Evolutionary conservation across 2,329 filamentous ascomycete species (phyloP), one percentile per base, ranked within the genome.

Genomic region (Calonectria pauciramosa): DNA sequence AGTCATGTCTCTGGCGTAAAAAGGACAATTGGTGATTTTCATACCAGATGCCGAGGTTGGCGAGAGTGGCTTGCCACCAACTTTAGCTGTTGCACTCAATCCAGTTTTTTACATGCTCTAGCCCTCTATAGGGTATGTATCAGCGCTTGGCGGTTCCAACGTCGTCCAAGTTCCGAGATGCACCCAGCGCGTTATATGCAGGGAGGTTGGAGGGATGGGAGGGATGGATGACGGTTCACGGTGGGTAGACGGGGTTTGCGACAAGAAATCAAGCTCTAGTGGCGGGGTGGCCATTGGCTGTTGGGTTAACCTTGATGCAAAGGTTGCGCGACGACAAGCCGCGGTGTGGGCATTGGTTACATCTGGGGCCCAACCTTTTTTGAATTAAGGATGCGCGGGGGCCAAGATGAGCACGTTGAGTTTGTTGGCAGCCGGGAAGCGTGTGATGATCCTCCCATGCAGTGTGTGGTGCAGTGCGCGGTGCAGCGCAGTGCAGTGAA

Each of bases 231-330:
- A n/a, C 26, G 60, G 16, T 65, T 47, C 41, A 16, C 36, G 8
- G 28, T 47, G 28, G 60, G 38, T 38, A 65, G 60, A 65, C 60
- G 60, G 41, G 41, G 60, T 47, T 65, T 44, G 60, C 60, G 60
- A 65, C 60, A 69, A 60, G 51, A 52, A 68, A 54, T 52, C 34
- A 56, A 34, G 66, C 49, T 38, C n/a, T 9, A 26, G 18, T 26
- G 34, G n/a, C 56, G 52, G 36, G 20, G 26, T 38, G 23, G 34
- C 23, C 18, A 68, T 56, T 44, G 51, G 51, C 36, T 26, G 20
- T 52, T 47, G 66, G 26, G 51, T 56, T 68, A 68, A 59, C 66
- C 66, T 59, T 68, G 66, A 68, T 68, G 32, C 66, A 59, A 47
- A 65, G 60, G 38, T 65, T 47, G 60, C 26, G 38, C 44, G 38